phyloP scores from a whole-genome alignment of 352 stramenopile species.

The Globisporangium camurandrum region DNA sequence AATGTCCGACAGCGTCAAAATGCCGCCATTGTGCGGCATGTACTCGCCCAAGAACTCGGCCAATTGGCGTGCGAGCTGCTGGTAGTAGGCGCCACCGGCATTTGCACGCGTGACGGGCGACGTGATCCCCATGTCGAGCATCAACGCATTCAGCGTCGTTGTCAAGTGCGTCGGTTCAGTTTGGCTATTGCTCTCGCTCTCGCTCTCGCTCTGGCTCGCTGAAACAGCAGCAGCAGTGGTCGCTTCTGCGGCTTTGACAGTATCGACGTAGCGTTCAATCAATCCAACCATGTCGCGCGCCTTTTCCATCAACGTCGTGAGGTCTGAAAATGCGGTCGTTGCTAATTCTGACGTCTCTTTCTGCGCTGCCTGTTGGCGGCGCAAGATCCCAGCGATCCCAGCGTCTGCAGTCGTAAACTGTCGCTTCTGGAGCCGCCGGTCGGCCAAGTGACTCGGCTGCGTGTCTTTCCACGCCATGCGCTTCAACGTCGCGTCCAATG shows the following conservation, averaged over 20 bases:
- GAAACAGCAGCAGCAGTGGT: constrained; percentile 4
- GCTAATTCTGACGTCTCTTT: constrained; percentile 76
- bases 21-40: constrained; percentile 89
- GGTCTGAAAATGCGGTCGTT: constrained; percentile 82
- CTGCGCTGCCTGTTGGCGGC: constrained; percentile 69
- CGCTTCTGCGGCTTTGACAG: constrained; percentile 43
- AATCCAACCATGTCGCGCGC: constrained; percentile 87
- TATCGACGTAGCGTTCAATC: constrained; percentile 88
- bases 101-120: constrained; percentile 90
- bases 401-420: constrained; percentile 73
- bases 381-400: constrained; percentile 76
- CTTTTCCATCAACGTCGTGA: constrained; percentile 88
- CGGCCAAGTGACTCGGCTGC: constrained; percentile 61
- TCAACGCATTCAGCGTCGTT: constrained; percentile 75
- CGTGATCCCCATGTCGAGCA: constrained; percentile 91
- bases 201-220: constrained; percentile 9
- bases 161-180: constrained; percentile 36
- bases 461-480: constrained; percentile 73
- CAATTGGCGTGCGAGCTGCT: constrained; percentile 87
- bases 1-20: constrained; percentile 98
- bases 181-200: background rate
- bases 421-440: constrained; percentile 67
- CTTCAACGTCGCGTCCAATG: constrained; percentile 53
- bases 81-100: constrained; percentile 83
- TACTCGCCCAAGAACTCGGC: constrained; percentile 77